Conservation (phyloP, 257 asterid genomes). For the Solanum lycopersicoides region DNA sequence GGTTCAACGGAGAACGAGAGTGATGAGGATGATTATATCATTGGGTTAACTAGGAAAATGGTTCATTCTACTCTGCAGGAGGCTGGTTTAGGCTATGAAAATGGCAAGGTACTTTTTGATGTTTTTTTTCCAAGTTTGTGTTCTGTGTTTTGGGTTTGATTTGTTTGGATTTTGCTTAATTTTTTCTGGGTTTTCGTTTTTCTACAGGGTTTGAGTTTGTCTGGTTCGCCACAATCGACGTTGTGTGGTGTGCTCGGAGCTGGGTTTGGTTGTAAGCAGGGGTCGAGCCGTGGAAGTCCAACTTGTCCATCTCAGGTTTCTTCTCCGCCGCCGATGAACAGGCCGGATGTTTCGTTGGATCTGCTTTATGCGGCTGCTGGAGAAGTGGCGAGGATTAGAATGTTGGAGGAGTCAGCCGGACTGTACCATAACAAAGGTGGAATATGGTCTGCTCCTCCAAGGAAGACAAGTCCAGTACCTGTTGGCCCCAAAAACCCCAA, state of each 20-base stretch:
- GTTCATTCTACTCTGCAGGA: constrained; percentile 25
- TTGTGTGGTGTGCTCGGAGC: constrained; percentile 13
- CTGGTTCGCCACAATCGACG: constrained; percentile 76
- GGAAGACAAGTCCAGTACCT: not conserved
- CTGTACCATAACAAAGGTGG: not conserved
- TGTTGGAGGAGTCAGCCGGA: not conserved
- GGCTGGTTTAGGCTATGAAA: not conserved
- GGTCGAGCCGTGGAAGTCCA: constrained; percentile 38
- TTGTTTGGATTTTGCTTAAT: too few species aligned
- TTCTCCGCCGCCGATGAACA: constrained; percentile 24
- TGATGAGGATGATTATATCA: constrained; percentile 58
- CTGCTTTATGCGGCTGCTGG: constrained; percentile 5
- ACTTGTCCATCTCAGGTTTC: constrained; percentile 25
- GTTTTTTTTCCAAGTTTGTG: too few species aligned
- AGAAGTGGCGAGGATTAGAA: constrained; percentile 4
- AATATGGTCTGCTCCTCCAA: constrained; percentile 1
- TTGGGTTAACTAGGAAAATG: constrained; percentile 33
- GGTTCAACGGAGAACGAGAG: constrained; percentile 59
- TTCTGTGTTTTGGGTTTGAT: not conserved
- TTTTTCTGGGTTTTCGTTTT: not conserved
- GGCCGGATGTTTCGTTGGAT: constrained; percentile 2
- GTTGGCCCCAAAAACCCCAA: not conserved
- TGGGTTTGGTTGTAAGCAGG: constrained; percentile 17
- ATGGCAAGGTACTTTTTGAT: constrained; percentile 21
- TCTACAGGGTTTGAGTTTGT: constrained; percentile 25